Base-by-base conservation (phyloP, 768 basidiomycete species). In the Collybiopsis luxurians region DNA sequence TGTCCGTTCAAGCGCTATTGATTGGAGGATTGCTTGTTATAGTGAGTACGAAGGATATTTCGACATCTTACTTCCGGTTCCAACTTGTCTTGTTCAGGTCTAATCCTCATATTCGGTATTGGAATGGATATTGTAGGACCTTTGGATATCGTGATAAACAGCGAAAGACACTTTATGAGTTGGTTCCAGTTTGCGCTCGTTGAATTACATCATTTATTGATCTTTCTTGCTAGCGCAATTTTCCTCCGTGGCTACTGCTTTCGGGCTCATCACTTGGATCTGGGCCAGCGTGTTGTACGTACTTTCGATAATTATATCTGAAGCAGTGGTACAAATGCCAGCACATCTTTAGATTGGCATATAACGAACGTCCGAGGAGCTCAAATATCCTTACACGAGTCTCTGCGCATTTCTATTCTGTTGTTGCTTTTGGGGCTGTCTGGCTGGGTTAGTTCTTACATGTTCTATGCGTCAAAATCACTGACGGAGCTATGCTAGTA, bases 401-500 rank as follows among this genome's bases (percentile, higher is more conserved):
- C 40, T 65, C 59, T 3, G 38, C 45, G 19, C 64, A 69, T 46
- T 60, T 60, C 12, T 9, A 17, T 27, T 64, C 63, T 2, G 48
- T 64, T 11, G 34, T 43, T 26, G 24, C 50, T 21, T 40, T 62
- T 24, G 45, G 56, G 19, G 17, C 50, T 13, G 55, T 55, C 12
- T 62, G 57, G 63, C 49, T 64, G 9, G 59, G 59, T 62, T 21
- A n/a, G n/a, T n/a, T n/a, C n/a, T n/a, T n/a, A n/a, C n/a, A n/a
- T n/a, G n/a, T n/a, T n/a, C n/a, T n/a, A n/a, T n/a, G n/a, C n/a
- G n/a, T n/a, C n/a, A n/a, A n/a, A n/a, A n/a, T n/a, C n/a, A n/a
- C n/a, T n/a, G n/a, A n/a, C n/a, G n/a, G n/a, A n/a, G n/a, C n/a
- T n/a, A n/a, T n/a, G n/a, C n/a, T n/a, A n/a, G n/a, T n/a, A n/a